Conservation (phyloP, 148 eudicot species). For the Fagopyrum tataricum region DNA sequence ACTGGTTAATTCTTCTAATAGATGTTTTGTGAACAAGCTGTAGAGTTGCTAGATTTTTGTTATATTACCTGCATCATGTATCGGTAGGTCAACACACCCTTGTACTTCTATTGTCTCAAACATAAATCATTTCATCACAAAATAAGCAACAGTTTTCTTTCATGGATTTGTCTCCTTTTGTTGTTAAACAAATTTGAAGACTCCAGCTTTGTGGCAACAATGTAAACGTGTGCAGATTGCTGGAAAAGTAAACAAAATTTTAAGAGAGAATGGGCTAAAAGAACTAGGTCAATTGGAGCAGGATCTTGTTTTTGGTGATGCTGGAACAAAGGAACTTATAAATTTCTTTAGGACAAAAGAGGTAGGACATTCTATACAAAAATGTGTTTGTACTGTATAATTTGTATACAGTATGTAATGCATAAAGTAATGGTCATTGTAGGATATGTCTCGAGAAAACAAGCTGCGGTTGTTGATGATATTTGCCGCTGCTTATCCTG, state of each 20-base stretch:
- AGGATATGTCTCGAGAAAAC: slow-evolving; percentile 76
- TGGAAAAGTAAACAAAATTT: slow-evolving; percentile 68
- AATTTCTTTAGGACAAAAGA: slow-evolving; percentile 63
- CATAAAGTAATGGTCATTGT: slow-evolving; percentile 3
- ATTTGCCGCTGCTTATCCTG: slow-evolving; percentile 88
- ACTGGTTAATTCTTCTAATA: background rate
- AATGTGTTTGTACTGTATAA: background rate
- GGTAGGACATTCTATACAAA: slow-evolving; percentile 28
- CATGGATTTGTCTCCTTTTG: background rate
- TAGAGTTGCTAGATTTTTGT: background rate
- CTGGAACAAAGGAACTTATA: slow-evolving; percentile 84
- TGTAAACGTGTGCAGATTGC: slow-evolving; percentile 60
- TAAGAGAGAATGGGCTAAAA: slow-evolving; percentile 70
- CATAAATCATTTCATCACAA: background rate
- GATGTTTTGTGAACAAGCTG: background rate
- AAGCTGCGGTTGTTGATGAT: slow-evolving; percentile 91
- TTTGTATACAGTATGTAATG: background rate
- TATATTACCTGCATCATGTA: background rate
- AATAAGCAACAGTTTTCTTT: background rate
- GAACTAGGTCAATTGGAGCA: slow-evolving; percentile 93
- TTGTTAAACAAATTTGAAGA: background rate
- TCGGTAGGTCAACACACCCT: background rate
- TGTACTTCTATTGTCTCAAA: background rate
- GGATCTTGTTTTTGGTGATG: slow-evolving; percentile 97
- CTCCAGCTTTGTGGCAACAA: slow-evolving; percentile 14